Evolutionary conservation across 1,284 basidiomycete genomes (phyloP), one percentile per base, ranked within the genome.

Genomic region (Peniophora sp.): DNA sequence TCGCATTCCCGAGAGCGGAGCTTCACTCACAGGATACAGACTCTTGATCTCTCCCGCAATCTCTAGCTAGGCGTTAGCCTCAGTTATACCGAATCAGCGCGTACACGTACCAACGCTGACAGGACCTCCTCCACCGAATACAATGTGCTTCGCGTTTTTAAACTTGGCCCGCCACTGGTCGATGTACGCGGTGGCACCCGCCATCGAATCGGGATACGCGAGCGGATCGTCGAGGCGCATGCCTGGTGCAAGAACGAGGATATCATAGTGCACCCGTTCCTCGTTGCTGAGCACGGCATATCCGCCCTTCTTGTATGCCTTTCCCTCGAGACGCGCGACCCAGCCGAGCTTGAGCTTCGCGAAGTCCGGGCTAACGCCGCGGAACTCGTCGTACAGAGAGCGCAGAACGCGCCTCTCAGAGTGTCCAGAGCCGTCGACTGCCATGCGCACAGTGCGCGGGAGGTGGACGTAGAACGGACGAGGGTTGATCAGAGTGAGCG

Each of bases 121-220:
- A 2, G 82, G 68, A 20, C 83, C 83, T 35, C 79, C 82, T 18
- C 83, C 83, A 9, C 71, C 76, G 37, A 85, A 62, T 2, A 79
- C 71, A 51, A 83, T 68, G 57, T 75, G 69, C 42, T 70, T 65
- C 2, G 80, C 78, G 3, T 65, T 62, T 27, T 67, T 63, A 53
- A 81, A 74, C 49, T 70, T 72, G 27, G 57, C 56, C 32, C 75
- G 66, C 72, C 75, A 78, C 1, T 61, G 55, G 3, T 55, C 52
- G 23, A 83, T 55, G 44, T 69, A 65, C 15, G 15, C 9, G 39
- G 35, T 22, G 49, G 43, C 42, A 9, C 39, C 34, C 27, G 43
- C 43, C 39, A 43, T 37, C 3, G n/a, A 15, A 15, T 70, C 61
- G 0, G 78, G 78, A 52, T 83, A 68, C 18, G 64, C 60, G 35